phyloP scores from a whole-genome alignment of 2,329 filamentous ascomycete genomes.

The Colletotrichum godetiae region DNA sequence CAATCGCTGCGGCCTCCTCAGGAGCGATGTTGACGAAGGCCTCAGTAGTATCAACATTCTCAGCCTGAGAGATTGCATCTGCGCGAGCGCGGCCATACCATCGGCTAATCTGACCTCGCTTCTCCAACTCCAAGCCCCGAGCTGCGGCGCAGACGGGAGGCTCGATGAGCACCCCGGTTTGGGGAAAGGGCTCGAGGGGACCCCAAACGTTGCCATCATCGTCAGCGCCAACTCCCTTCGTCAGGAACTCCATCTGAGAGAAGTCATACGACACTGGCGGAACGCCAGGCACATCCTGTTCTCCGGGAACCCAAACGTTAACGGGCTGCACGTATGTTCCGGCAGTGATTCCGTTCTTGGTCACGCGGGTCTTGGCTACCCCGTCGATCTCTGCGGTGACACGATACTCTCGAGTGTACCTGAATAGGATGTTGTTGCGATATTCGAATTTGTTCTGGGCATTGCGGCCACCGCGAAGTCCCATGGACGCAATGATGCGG shows the following conservation, averaged over 20 bases:
- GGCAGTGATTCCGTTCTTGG: slow-evolving; percentile 48
- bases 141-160: slow-evolving; percentile 23
- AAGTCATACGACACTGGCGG: slow-evolving; percentile 49
- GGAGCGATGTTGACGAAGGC: background rate
- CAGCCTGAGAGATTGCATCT: slow-evolving; percentile 32
- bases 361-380: slow-evolving; percentile 42
- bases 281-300: slow-evolving; percentile 48
- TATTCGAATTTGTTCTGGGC: slow-evolving; percentile 51
- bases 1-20: background rate
- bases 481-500: slow-evolving; percentile 47
- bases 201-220: slow-evolving; percentile 49
- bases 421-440: slow-evolving; percentile 45
- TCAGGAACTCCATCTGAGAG: slow-evolving; percentile 48
- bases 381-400: slow-evolving; percentile 47
- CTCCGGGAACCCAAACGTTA: slow-evolving; percentile 50
- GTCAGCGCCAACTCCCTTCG: slow-evolving; percentile 48
- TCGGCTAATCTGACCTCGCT: slow-evolving; percentile 18
- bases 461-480: slow-evolving; percentile 45
- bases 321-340: slow-evolving; percentile 50
- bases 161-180: slow-evolving; percentile 48
- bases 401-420: slow-evolving; percentile 50
- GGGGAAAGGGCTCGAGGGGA: slow-evolving; percentile 50
- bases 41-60: slow-evolving; percentile 34
- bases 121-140: slow-evolving; percentile 1
- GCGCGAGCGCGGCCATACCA: slow-evolving; percentile 33